Evolutionary conservation across 345 rosid genomes (phyloP).

Genomic region (Sonneratia caseolaris): DNA sequence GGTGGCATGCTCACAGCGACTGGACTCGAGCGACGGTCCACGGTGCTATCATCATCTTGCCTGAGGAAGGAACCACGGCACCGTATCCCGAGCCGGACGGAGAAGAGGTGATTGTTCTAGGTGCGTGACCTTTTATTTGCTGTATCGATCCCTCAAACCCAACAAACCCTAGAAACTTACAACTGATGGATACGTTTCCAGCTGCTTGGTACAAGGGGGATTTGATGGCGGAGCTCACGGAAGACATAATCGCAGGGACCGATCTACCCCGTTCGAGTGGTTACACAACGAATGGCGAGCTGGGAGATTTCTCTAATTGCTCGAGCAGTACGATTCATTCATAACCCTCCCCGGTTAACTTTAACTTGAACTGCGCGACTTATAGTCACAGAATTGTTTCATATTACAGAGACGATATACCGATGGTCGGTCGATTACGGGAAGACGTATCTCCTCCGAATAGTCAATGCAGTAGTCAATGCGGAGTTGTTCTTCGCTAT

Average conservation of each 20-base stretch:
- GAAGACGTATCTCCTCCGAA: slow-evolving; percentile 23
- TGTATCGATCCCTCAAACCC: neutral
- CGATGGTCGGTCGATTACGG: slow-evolving; percentile 9
- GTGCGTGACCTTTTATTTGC: neutral
- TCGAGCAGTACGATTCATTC: neutral
- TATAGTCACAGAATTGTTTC: neutral
- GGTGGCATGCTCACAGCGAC: slow-evolving; percentile 37
- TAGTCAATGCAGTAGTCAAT: slow-evolving; percentile 22
- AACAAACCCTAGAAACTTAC: neutral
- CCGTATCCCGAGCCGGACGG: slow-evolving; percentile 20
- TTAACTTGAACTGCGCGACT: too few relatives aligned
- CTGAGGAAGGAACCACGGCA: slow-evolving; percentile 9
- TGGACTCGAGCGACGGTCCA: slow-evolving; percentile 31
- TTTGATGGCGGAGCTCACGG: neutral
- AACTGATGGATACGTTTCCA: neutral
- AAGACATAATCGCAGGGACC: neutral
- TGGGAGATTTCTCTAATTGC: slow-evolving; percentile 8
- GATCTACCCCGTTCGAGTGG: slow-evolving; percentile 7
- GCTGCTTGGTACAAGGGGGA: slow-evolving; percentile 12
- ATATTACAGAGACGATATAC: slow-evolving; percentile 12
- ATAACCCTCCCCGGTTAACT: neutral
- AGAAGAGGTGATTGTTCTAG: slow-evolving; percentile 7
- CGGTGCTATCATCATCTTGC: slow-evolving; percentile 26
- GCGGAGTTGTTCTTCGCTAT: slow-evolving; percentile 22
- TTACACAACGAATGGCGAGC: slow-evolving; percentile 5